These are phyloP conservation scores for Hypomontagnella monticulosa DNA, from an alignment of 495 filamentous ascomycete genomes.

Conservation along the genomic window DNA sequence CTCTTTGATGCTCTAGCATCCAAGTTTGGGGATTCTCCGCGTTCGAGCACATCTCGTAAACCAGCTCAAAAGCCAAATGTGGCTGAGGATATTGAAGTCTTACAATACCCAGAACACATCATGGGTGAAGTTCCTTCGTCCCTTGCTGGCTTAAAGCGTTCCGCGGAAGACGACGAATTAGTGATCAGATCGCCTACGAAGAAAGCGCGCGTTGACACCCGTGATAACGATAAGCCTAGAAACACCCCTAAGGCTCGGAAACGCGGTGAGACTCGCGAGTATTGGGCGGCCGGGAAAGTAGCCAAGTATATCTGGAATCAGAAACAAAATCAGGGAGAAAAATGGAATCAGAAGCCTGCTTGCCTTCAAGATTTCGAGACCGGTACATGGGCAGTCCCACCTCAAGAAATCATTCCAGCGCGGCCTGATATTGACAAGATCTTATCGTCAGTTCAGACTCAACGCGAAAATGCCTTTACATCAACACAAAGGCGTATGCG, in stretches of 20 bases:
- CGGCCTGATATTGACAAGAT: constrained; percentile 22
- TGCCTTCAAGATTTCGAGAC: constrained; percentile 40
- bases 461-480: constrained; percentile 14
- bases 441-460: constrained; percentile 33
- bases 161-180: constrained; percentile 24
- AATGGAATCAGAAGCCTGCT: constrained; percentile 33
- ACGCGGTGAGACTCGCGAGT: constrained; percentile 36
- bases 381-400: constrained; percentile 39
- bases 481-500: background rate
- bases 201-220: constrained; percentile 20
- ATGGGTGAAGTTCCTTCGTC: constrained; percentile 20
- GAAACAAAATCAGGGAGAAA: constrained; percentile 35
- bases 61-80: constrained; percentile 12
- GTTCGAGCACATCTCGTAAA: constrained; percentile 15
- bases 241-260: constrained; percentile 27
- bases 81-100: constrained; percentile 43
- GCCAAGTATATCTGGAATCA: constrained; percentile 46
- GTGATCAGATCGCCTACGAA: constrained; percentile 18
- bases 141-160: constrained; percentile 27
- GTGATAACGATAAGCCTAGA: constrained; percentile 4
- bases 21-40: constrained; percentile 23
- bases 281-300: constrained; percentile 41
- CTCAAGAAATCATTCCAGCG: constrained; percentile 15
- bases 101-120: constrained; percentile 38
- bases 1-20: constrained; percentile 41